phyloP scores from a whole-genome alignment of 2,329 filamentous ascomycete genomes.

The Fusarium miscanthi region DNA sequence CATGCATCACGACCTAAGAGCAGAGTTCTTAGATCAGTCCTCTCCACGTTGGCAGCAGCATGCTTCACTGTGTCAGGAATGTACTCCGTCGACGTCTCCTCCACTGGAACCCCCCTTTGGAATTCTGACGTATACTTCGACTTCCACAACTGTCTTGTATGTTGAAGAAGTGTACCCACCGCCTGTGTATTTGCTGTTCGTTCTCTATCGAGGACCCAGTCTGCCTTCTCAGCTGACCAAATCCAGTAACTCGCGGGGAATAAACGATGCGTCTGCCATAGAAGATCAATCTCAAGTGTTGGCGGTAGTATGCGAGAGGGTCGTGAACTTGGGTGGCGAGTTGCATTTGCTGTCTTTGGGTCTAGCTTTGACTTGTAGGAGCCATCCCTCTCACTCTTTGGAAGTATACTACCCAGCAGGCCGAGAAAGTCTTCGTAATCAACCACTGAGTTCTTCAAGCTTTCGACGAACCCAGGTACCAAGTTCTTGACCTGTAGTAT shows the following conservation, averaged over 20 bases:
- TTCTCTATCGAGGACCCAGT: neutral
- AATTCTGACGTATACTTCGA: rapidly evolving
- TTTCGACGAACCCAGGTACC: rapidly evolving
- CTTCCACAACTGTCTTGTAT: neutral
- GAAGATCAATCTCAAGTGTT: neutral
- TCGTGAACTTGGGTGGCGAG: neutral
- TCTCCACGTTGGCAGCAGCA: neutral
- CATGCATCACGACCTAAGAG: neutral
- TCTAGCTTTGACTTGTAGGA: neutral
- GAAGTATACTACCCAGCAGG: neutral
- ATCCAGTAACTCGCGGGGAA: neutral
- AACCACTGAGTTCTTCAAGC: rapidly evolving
- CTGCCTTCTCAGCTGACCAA: neutral
- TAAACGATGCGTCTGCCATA: slow-evolving; percentile 4
- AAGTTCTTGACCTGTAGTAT: neutral
- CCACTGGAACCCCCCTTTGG: neutral
- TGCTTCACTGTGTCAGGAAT: neutral
- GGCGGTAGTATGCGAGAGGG: neutral
- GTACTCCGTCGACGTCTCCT: neutral
- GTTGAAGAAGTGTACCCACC: rapidly evolving
- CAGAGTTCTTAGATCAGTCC: neutral
- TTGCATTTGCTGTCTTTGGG: rapidly evolving
- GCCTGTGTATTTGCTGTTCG: neutral
- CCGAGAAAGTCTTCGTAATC: neutral
- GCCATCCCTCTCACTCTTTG: neutral